phyloP scores from a whole-genome alignment of 805 yeast genomes.

The Metschnikowia lochheadii region DNA sequence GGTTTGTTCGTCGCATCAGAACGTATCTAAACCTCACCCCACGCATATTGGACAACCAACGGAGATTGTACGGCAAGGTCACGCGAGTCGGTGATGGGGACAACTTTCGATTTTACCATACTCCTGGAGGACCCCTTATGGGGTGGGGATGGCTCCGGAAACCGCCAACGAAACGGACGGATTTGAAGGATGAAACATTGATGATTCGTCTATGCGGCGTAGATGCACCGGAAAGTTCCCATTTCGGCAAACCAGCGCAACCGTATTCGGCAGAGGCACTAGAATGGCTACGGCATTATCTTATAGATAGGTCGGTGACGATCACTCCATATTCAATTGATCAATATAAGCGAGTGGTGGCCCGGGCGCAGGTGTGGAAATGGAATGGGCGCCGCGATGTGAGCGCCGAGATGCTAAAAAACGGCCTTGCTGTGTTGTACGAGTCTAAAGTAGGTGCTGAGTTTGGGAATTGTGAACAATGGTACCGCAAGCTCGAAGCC shows the following conservation, averaged over 20 bases:
- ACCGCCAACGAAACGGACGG: conserved; percentile 50
- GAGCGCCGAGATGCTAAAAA: conserved; percentile 78
- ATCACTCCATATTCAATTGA: conserved; percentile 79
- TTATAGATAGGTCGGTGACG: conserved; percentile 64
- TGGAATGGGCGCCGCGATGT: conserved; percentile 67
- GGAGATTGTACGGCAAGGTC: conserved; percentile 57
- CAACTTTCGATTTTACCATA: conserved; percentile 85
- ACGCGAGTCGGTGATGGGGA: conserved; percentile 95
- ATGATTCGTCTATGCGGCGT: conserved; percentile 85
- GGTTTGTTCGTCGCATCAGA: conserved; percentile 32
- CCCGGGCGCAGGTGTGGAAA: conserved; percentile 61
- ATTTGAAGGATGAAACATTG: conserved; percentile 61
- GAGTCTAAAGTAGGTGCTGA: conserved; percentile 80
- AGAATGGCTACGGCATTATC: conserved; percentile 62
- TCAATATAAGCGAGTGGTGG: conserved; percentile 87
- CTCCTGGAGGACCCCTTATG: conserved; percentile 82
- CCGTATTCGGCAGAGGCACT: conserved; percentile 83
- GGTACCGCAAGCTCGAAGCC: conserved; percentile 57
- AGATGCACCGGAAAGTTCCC: conserved; percentile 95
- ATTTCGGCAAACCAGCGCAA: conserved; percentile 92
- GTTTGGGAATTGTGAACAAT: conserved; percentile 70
- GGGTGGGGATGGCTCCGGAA: conserved; percentile 94
- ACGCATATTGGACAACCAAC: conserved; percentile 25
- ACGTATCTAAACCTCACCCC: conserved; percentile 39
- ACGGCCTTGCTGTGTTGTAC: conserved; percentile 84